Base-by-base conservation (phyloP, 306 rosid genomes). In the Prunus campanulata region DNA sequence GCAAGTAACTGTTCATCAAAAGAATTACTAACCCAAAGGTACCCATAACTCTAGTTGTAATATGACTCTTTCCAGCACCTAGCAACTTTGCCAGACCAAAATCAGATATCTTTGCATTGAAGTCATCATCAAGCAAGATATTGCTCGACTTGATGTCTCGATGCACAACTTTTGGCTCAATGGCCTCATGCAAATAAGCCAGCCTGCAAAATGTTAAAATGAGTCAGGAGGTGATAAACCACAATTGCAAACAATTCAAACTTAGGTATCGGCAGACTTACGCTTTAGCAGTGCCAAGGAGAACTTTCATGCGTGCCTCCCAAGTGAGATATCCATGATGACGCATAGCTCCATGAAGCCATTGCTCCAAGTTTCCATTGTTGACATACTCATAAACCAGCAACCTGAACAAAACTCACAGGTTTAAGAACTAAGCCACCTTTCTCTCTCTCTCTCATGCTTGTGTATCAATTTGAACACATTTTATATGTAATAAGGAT, bases 11-110 rank as follows among this genome's bases (percentile, higher is more conserved):
- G 72, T 13, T n/a, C 8, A 51, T 46, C 18, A 46, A 52, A 74
- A 77, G 22, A 35, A 66, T 18, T 29, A 79, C 97, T 87, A 81
- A 93, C 98, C 98, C 98, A 35, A 93, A 93, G 74, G 98, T 93
- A 59, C 98, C 98, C 98, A 93, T 93, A 68, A 93, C 97, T 77
- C 98, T 86, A 83, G 98, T 93, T 57, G 96, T 93, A 72, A 93
- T 90, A 80, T 91, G 90, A 77, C 97, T 91, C 83, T 90, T 91
- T 79, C 97, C 97, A 15, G 94, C 88, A 74, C 92, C 93, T 27
- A 93, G 85, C 83, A 93, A 78, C 85, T 93, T 93, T 76, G 98
- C 98, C 61, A 91, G 82, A 44, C 98, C 98, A 87, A 93, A 93
- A 84, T 93, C 97, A 25, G 98, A 93, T 85, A 93, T 87, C 75